Conservation (phyloP, 768 basidiomycete species). For the Leccinellum luteum region DNA sequence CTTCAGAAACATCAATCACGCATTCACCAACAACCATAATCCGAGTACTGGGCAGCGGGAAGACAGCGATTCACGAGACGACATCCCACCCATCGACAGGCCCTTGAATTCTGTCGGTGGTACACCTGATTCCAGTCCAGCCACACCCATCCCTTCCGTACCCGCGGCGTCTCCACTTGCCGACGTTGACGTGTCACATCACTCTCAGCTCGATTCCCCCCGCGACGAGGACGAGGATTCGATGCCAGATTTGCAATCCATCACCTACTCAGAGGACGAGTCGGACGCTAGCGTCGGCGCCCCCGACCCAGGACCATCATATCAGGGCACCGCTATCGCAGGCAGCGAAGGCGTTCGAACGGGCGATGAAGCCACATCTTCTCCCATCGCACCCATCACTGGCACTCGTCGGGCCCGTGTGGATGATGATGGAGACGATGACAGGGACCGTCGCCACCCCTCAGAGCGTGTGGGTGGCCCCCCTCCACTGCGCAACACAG, state of each 20-base stretch:
- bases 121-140: conserved; percentile 1
- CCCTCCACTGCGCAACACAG: conserved; percentile 17
- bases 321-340: conserved; percentile 18
- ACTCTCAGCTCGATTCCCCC: conserved; percentile 1
- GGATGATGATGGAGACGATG: conserved; percentile 60
- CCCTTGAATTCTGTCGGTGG: not conserved
- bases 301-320: conserved; percentile 29
- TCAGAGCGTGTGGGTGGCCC: conserved; percentile 49
- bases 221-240: conserved; percentile 35
- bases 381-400: conserved; percentile 30
- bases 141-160: not conserved
- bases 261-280: conserved; percentile 38
- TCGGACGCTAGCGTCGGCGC: conserved; percentile 31
- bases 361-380: conserved; percentile 32
- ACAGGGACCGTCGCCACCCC: conserved; percentile 62
- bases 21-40: conserved; percentile 18
- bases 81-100: conserved; percentile 3
- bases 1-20: conserved; percentile 32
- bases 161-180: conserved; percentile 1
- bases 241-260: conserved; percentile 42
- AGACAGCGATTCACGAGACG: not conserved
- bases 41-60: not conserved
- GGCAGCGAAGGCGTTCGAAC: conserved; percentile 29
- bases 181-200: conserved; percentile 8
- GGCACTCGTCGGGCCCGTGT: conserved; percentile 52